Evolutionary conservation across 176 grass and related monocot genomes (phyloP), one percentile per base, ranked within the genome.

Genomic region (Eleusine indica): DNA sequence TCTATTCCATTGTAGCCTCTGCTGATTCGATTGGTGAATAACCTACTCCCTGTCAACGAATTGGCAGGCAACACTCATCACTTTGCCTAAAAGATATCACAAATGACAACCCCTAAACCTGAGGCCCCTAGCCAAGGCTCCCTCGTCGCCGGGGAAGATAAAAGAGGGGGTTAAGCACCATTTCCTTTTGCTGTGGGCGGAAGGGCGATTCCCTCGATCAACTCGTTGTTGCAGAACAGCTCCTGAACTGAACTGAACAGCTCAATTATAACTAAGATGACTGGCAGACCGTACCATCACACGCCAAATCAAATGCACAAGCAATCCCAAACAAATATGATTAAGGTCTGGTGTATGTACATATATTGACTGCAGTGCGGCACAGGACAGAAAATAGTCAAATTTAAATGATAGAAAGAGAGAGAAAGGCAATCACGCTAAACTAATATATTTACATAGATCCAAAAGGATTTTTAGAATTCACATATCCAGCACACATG

Each of bases 401-500:
- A 54, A 38, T 21, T 69, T 75, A 0, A 19, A 49, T 48, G 9
- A 79, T 3, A 53, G 15, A 16, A 25, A 4, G 1, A n/a, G 58
- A 51, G 52, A 5, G 22, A 68, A 80, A 18, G 71, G 7, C 51
- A 76, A 64, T 29, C 82, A 76, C 76, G 43, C 42, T 81, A 76
- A 80, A 54, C 82, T 54, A 53, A 30, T 42, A 80, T 71, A 81
- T 80, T 76, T 89, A 85, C 82, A 85, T 54, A 46, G 1, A 54
- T 67, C 70, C 82, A 85, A 58, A 81, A 18, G 66, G 14, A 18
- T 0, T 57, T 70, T 58, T 81, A 9, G 66, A 58, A 81, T 80
- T 54, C 80, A 89, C 82, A 80, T 70, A 70, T 25, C 69, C 76
- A 85, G 56, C 53, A 77, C 21, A 29, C 78, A 58, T 71, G 43